phyloP scores from a whole-genome alignment of 1,284 basidiomycete genomes.

The Malassezia dermatis region DNA sequence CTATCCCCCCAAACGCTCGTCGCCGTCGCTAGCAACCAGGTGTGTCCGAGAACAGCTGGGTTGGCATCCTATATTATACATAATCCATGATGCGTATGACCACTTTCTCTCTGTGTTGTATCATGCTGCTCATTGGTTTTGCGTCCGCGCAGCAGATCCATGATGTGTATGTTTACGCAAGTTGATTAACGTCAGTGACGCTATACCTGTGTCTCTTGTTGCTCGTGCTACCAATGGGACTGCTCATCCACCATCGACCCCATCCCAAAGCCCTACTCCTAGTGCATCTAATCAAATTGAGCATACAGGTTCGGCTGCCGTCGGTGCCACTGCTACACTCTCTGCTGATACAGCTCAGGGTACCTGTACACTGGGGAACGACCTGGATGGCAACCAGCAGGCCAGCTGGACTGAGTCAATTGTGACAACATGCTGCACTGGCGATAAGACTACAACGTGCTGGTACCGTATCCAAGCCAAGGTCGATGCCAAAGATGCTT shows the following conservation, averaged over 20 bases:
- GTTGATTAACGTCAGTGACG: background rate
- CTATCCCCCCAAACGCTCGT: background rate
- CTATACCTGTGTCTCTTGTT: background rate
- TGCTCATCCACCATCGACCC: background rate
- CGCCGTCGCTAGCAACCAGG: background rate
- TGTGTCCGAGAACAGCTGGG: background rate
- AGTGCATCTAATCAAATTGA: conserved; percentile 10
- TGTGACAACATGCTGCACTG: conserved; percentile 31
- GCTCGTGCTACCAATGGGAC: background rate
- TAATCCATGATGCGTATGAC: background rate
- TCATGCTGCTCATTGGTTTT: background rate
- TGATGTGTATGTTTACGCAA: background rate
- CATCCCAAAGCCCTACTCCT: background rate
- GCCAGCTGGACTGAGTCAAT: conserved; percentile 29
- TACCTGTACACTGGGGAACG: conserved; percentile 23
- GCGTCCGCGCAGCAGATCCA: background rate
- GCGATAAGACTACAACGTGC: conserved; percentile 19
- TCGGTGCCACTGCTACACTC: conserved; percentile 26
- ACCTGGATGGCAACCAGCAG: conserved; percentile 27
- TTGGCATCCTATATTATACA: background rate
- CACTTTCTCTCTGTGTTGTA: background rate
- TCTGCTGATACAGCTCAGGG: conserved; percentile 17
- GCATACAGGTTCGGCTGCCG: conserved; percentile 15
- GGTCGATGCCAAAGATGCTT: conserved; percentile 16
- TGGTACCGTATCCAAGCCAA: conserved; percentile 23